phyloP scores from a whole-genome alignment of 2,329 filamentous ascomycete genomes.

The Cladosporium sp. region DNA sequence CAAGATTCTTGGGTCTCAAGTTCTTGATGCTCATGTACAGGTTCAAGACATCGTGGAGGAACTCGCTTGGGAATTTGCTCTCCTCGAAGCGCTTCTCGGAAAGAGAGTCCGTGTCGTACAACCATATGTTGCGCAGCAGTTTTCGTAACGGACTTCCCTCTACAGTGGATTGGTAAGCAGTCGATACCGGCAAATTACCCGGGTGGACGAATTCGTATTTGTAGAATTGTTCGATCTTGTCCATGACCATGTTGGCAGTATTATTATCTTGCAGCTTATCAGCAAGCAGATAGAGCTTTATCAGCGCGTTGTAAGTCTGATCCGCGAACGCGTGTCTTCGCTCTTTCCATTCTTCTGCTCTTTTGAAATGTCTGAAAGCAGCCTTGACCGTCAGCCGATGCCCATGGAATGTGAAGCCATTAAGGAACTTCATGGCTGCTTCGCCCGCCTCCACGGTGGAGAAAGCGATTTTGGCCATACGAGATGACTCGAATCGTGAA shows the following conservation, averaged over 20 bases:
- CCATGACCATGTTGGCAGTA: background rate
- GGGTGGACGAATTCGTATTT: background rate
- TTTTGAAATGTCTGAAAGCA: background rate
- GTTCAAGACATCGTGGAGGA: background rate
- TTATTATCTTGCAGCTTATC: background rate
- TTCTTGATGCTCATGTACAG: background rate
- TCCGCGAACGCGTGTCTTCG: background rate
- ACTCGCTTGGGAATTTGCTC: background rate
- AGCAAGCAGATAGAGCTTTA: background rate
- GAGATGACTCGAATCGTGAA: no score
- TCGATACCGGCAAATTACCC: background rate
- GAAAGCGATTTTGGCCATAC: background rate
- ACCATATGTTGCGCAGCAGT: background rate
- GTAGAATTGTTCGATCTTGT: background rate
- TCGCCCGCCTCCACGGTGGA: background rate
- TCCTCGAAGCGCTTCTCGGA: background rate
- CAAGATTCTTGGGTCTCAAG: background rate
- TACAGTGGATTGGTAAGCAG: background rate
- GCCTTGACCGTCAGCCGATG: background rate
- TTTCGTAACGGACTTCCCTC: background rate
- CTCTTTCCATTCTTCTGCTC: background rate
- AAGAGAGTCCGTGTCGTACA: background rate
- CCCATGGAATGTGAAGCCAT: background rate
- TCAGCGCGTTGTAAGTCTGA: background rate
- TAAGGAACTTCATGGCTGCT: background rate